A percentile compares a stretch with the other conserved stretches of the same genome.
Conservation (phyloP, 2,329 filamentous ascomycete genomes). For the Trichoderma brevicompactum region DNA sequence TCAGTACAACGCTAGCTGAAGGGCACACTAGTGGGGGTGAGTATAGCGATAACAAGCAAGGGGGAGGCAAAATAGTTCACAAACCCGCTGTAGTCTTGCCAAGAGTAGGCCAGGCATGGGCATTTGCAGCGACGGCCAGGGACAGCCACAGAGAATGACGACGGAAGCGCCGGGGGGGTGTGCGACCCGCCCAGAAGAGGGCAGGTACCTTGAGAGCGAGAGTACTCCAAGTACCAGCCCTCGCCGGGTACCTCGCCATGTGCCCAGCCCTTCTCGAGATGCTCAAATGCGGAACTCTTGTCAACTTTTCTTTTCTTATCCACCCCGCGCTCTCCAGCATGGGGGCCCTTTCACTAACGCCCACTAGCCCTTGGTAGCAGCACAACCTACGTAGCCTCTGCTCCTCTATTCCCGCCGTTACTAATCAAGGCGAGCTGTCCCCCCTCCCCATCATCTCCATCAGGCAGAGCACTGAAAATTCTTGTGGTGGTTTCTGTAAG, state of each 20-base stretch:
- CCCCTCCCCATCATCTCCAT: no score
- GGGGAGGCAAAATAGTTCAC: constrained; percentile 24
- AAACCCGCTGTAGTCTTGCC: neutral
- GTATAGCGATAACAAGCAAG: neutral
- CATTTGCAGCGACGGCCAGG: constrained; percentile 3
- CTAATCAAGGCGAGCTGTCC: neutral
- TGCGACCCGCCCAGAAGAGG: constrained; percentile 8
- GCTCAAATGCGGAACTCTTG: neutral
- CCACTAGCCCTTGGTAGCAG: neutral
- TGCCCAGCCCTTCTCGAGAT: constrained; percentile 15
- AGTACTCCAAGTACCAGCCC: constrained; percentile 22
- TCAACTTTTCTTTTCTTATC: neutral
- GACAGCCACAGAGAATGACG: constrained; percentile 7
- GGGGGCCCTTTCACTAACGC: constrained; percentile 11
- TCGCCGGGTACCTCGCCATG: constrained; percentile 28
- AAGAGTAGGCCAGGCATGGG: constrained; percentile 16
- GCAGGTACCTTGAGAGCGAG: constrained; percentile 14
- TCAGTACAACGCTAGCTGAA: neutral
- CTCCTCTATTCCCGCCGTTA: constrained; percentile 8
- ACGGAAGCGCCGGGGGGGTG: constrained; percentile 23
- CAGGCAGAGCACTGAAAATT: no score
- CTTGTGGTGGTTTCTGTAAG: no score
- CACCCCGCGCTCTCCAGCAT: constrained; percentile 24
- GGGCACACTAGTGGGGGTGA: neutral
- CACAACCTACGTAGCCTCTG: neutral